These are phyloP conservation scores for Crithidia mellificae DNA, from an alignment of 208 protist genomes.

Conservation along the genomic window DNA sequence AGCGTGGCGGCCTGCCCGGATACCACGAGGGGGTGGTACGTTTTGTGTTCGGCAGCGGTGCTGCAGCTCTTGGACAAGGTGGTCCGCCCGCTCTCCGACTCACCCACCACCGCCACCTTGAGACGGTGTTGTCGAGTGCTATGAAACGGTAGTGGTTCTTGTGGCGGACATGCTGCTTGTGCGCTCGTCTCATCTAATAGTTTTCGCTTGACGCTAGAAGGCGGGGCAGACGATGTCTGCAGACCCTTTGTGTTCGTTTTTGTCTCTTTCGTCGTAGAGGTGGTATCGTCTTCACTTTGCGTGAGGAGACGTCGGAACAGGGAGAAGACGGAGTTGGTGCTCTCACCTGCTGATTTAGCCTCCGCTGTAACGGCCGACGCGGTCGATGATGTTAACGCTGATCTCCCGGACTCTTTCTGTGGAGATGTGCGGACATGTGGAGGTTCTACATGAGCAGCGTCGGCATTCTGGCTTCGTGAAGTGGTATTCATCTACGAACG, in stretches of 20 bases:
- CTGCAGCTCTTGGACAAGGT: constrained; percentile 8
- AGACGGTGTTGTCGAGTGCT: constrained; percentile 3
- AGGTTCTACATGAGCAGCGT: too few relatives aligned
- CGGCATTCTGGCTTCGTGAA: too few relatives aligned
- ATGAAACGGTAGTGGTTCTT: not conserved
- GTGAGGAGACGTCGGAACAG: constrained; percentile 3
- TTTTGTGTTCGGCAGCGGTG: not conserved
- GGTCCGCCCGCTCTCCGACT: constrained; percentile 25
- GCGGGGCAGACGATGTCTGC: not conserved
- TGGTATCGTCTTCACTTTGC: not conserved
- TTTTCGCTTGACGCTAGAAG: too few relatives aligned
- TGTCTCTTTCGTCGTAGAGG: not conserved
- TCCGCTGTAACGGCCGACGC: too few relatives aligned
- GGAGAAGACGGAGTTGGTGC: not conserved
- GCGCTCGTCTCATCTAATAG: too few relatives aligned
- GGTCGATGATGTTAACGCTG: too few relatives aligned
- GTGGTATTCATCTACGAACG: too few relatives aligned
- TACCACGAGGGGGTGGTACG: constrained; percentile 8
- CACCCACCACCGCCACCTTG: constrained; percentile 22
- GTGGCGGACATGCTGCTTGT: not conserved
- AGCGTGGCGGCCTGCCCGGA: constrained; percentile 11
- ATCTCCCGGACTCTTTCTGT: too few relatives aligned
- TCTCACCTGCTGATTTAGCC: not conserved
- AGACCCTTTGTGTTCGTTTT: too few relatives aligned
- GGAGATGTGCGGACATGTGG: too few relatives aligned